Percentiles rank a stretch among this genome's conserved stretches.
Conservation (phyloP, 371 early-diverging fungal species). For the Apophysomyces sp. region DNA sequence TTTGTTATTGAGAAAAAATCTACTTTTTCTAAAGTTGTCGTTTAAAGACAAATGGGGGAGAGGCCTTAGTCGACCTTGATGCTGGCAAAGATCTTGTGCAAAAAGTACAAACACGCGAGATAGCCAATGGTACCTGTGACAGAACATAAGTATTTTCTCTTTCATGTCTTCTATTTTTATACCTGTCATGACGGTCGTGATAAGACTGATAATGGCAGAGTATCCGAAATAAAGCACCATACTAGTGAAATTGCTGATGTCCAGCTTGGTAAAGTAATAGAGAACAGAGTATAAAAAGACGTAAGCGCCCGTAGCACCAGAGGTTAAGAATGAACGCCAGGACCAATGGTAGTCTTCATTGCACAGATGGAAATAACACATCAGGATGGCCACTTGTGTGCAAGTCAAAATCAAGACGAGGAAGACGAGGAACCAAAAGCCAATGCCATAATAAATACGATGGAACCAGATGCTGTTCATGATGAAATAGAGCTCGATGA, state of each 20-base stretch:
- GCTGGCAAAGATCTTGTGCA: slow-evolving; percentile 78
- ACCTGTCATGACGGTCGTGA: slow-evolving; percentile 78
- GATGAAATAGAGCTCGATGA: slow-evolving; percentile 85
- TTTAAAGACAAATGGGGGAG: background rate
- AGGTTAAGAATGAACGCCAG: slow-evolving; percentile 89
- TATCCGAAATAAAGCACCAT: slow-evolving; percentile 89
- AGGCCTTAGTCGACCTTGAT: slow-evolving; percentile 78
- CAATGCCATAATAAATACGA: slow-evolving; percentile 87
- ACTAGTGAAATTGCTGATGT: slow-evolving; percentile 69
- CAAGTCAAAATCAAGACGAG: slow-evolving; percentile 77
- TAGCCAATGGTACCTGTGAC: slow-evolving; percentile 76
- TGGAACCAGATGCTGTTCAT: slow-evolving; percentile 87
- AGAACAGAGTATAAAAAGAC: slow-evolving; percentile 79
- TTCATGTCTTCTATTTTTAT: background rate
- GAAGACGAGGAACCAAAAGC: slow-evolving; percentile 78
- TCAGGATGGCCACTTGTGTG: slow-evolving; percentile 75
- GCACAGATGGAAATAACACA: slow-evolving; percentile 87
- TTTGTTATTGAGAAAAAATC: background rate
- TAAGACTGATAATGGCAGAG: slow-evolving; percentile 67
- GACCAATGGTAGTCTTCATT: slow-evolving; percentile 92
- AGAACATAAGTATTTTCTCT: background rate
- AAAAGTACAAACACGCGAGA: slow-evolving; percentile 72
- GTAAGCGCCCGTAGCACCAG: slow-evolving; percentile 83
- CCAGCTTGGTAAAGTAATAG: slow-evolving; percentile 72
- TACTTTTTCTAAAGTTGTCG: background rate